phyloP scores from a whole-genome alignment of 2,329 filamentous ascomycete genomes.

The Diaporthe humulicola region DNA sequence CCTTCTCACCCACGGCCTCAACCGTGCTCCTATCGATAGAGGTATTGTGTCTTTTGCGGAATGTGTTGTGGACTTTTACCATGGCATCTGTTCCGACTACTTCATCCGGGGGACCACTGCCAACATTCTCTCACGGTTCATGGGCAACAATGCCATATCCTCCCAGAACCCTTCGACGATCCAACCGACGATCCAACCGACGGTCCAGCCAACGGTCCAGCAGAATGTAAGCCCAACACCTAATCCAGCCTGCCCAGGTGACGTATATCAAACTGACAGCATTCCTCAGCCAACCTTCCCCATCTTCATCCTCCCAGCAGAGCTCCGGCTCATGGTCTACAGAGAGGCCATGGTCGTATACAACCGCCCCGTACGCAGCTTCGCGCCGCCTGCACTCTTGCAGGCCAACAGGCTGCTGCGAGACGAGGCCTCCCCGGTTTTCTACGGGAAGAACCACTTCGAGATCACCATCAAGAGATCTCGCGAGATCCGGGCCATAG shows the following conservation, averaged over 20 bases:
- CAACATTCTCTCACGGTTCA: too few species aligned
- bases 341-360: neutral
- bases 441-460: neutral
- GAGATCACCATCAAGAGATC: neutral
- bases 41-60: too few species aligned
- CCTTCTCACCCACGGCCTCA: too few species aligned
- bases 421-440: neutral
- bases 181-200: too few species aligned
- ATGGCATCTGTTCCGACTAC: too few species aligned
- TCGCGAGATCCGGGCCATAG: accelerated
- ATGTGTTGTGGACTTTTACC: too few species aligned
- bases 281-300: neutral
- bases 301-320: neutral
- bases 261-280: neutral
- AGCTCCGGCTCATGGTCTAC: neutral
- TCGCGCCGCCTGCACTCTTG: neutral
- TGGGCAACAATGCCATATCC: too few species aligned
- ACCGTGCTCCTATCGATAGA: too few species aligned
- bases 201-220: too few species aligned
- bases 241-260: neutral
- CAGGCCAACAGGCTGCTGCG: neutral
- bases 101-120: too few species aligned
- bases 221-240: neutral
- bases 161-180: too few species aligned
- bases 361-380: neutral